Evolutionary conservation across 768 basidiomycete genomes (phyloP).

Genomic region (Macrolepiota fuliginosa): DNA sequence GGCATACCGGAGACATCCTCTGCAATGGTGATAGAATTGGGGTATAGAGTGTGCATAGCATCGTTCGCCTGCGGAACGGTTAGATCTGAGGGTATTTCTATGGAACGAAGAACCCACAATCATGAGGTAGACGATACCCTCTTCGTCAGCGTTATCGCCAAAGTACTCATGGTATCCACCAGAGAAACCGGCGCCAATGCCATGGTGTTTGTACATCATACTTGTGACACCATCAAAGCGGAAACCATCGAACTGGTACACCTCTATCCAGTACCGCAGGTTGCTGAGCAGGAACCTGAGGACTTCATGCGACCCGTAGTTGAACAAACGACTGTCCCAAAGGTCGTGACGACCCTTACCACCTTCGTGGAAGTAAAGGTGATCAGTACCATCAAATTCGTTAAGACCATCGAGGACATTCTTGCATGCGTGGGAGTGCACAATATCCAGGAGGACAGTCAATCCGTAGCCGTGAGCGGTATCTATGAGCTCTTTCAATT

Average conservation of each 20-base stretch:
- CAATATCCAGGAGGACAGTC: slow-evolving; percentile 91
- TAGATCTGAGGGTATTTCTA: background rate
- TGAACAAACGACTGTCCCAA: slow-evolving; percentile 98
- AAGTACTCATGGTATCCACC: slow-evolving; percentile 99
- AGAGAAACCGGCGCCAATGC: slow-evolving; percentile 96
- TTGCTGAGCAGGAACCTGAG: slow-evolving; percentile 94
- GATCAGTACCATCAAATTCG: slow-evolving; percentile 95
- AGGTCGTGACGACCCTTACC: slow-evolving; percentile 88
- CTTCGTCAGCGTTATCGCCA: slow-evolving; percentile 77
- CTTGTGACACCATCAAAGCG: slow-evolving; percentile 98
- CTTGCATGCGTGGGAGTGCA: slow-evolving; percentile 98
- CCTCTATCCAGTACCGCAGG: slow-evolving; percentile 92
- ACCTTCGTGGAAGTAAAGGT: slow-evolving; percentile 96
- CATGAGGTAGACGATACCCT: slow-evolving; percentile 96
- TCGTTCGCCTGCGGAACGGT: slow-evolving; percentile 78
- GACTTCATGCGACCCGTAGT: slow-evolving; percentile 94
- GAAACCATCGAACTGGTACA: slow-evolving; percentile 96
- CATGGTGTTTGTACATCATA: slow-evolving; percentile 99
- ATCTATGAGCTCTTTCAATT: slow-evolving; percentile 93
- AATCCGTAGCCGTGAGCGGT: slow-evolving; percentile 93
- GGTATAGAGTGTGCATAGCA: slow-evolving; percentile 79
- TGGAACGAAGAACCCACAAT: slow-evolving; percentile 54
- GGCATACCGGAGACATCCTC: slow-evolving; percentile 99
- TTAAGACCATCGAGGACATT: slow-evolving; percentile 96
- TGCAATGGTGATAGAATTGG: slow-evolving; percentile 84